phyloP scores from a whole-genome alignment of 2,329 filamentous ascomycete genomes.

The Thermoascus crustaceus region DNA sequence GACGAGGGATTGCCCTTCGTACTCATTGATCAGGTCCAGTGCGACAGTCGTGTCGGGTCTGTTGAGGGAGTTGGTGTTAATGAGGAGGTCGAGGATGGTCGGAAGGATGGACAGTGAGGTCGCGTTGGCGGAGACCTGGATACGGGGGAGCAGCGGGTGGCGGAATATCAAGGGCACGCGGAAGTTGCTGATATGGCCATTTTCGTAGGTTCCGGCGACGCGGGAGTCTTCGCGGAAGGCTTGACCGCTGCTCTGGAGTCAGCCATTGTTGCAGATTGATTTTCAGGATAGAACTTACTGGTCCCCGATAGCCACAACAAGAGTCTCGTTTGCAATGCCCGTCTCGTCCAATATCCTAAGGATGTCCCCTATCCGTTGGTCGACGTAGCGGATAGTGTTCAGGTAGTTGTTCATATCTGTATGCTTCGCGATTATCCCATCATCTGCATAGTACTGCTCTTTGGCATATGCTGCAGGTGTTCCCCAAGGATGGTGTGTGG shows the following conservation, averaged over 20 bases:
- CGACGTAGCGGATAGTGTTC: slow-evolving; percentile 34
- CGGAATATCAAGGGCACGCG: slow-evolving; percentile 37
- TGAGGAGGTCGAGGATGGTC: slow-evolving; percentile 39
- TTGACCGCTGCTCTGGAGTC: slow-evolving; percentile 24
- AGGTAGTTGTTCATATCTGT: slow-evolving; percentile 35
- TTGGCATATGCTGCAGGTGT: slow-evolving; percentile 23
- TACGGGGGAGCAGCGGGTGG: slow-evolving; percentile 36
- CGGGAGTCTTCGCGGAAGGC: slow-evolving; percentile 36
- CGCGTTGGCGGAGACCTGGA: slow-evolving; percentile 33
- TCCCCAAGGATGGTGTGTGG: slow-evolving; percentile 39
- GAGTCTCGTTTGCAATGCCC: slow-evolving; percentile 38
- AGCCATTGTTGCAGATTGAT: background rate
- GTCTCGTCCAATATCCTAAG: slow-evolving; percentile 35
- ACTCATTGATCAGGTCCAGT: slow-evolving; percentile 35
- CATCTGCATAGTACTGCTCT: slow-evolving; percentile 17
- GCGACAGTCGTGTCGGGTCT: slow-evolving; percentile 23
- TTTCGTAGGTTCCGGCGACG: slow-evolving; percentile 35
- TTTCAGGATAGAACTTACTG: slow-evolving; percentile 17
- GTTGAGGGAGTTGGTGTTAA: slow-evolving; percentile 34
- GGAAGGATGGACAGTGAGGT: slow-evolving; percentile 39
- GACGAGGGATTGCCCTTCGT: slow-evolving; percentile 42
- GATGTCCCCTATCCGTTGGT: slow-evolving; percentile 33
- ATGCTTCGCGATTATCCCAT: slow-evolving; percentile 16
- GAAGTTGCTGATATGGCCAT: slow-evolving; percentile 38
- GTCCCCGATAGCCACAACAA: slow-evolving; percentile 39